Evolutionary conservation across 345 rosid species (phyloP).

Genomic region (Arabidopsis arenosa): DNA sequence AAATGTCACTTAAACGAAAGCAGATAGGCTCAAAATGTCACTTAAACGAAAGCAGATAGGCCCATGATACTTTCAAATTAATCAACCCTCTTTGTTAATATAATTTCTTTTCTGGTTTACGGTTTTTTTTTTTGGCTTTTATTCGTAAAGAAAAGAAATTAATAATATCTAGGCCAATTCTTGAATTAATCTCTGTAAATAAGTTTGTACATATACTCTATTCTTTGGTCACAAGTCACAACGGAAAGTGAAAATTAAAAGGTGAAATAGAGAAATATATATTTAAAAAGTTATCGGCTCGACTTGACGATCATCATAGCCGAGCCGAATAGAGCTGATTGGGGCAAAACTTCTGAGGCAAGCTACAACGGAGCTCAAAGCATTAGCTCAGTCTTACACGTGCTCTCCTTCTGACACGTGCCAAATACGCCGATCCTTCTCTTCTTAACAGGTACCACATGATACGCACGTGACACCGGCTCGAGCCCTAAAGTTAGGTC

Average conservation of each 20-base stretch:
- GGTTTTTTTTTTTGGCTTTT: neutral
- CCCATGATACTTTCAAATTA: neutral
- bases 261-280: neutral
- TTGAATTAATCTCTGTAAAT: slow-evolving; percentile 16
- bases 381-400: slow-evolving; percentile 67
- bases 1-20: neutral
- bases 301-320: neutral
- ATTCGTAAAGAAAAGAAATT: too few relatives aligned
- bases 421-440: slow-evolving; percentile 51
- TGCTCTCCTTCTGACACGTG: slow-evolving; percentile 43
- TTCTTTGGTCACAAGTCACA: slow-evolving; percentile 18
- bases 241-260: neutral
- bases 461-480: slow-evolving; percentile 55
- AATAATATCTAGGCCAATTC: slow-evolving; percentile 2
- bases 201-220: slow-evolving; percentile 36
- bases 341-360: slow-evolving; percentile 19
- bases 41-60: neutral
- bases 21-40: slow-evolving; percentile 5
- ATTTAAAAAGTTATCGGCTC: slow-evolving; percentile 15
- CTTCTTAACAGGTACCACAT: slow-evolving; percentile 80
- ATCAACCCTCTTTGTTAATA: neutral
- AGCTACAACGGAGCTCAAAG: slow-evolving; percentile 29
- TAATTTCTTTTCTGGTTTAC: neutral
- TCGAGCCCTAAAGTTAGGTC: slow-evolving; percentile 69
- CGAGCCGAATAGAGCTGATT: slow-evolving; percentile 9